Base-by-base conservation (phyloP, 148 eudicot species). In the Hydrangea macrophylla region DNA sequence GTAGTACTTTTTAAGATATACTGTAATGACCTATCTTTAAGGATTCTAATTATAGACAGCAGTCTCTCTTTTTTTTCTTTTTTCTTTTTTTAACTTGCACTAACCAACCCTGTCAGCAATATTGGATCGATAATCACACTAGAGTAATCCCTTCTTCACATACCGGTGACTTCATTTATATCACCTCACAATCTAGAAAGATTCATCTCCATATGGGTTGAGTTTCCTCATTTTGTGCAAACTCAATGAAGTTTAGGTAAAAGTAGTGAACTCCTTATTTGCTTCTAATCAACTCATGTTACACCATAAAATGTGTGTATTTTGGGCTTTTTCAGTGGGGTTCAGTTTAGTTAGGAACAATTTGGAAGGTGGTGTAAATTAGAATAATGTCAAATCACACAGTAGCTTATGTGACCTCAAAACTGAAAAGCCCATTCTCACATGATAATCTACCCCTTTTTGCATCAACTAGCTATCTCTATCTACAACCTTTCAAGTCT, bases 401-500 rank as follows among this genome's bases (percentile, higher is more conserved):
- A n/a, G n/a, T n/a, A n/a, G 68, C 56, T 64, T 35, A 31, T 28
- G 55, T 59, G 44, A 45, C 23, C 58, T 45, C 57, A 31, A 28
- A 32, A 12, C 28, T 36, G 51, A 32, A 60, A 51, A 37, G 26
- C 68, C 23, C 55, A 45, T 25, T 27, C 56, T 55, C 79, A 75
- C 79, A 75, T 75, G 79, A 40, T 2, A 63, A 70, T 35, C 20
- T 70, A 32, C 54, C 67, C 64, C 67, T 30, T 70, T n/a, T 70
- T 73, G 27, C 60, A 66, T 67, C 20, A 37, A n/a, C 65, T 27
- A 58, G 60, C 39, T 36, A 35, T 36, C 26, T 51, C 48, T 37
- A 65, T 58, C 64, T 50, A 55, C 31, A 24, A 3, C 70, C 61
- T 68, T 36, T 68, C 35, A 37, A 39, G 58, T 51, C 50, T 26